phyloP scores from a whole-genome alignment of 768 basidiomycete species.

The Pleurotus pulmonarius region DNA sequence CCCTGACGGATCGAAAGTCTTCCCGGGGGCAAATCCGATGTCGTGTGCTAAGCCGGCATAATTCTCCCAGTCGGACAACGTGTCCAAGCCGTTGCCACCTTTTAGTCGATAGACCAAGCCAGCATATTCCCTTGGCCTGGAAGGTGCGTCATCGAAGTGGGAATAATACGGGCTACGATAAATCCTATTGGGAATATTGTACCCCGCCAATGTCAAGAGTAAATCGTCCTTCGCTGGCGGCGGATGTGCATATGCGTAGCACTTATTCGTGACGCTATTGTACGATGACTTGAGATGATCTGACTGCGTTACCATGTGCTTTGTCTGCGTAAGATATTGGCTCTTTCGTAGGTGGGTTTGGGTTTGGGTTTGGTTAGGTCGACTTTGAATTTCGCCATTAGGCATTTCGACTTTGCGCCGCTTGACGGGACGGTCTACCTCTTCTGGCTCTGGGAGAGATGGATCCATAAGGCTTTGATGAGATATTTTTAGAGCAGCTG shows the following conservation, averaged over 20 bases:
- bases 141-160: slow-evolving; percentile 63
- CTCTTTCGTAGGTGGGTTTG: too few species aligned
- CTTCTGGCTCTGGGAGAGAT: too few species aligned
- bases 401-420: background rate
- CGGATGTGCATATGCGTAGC: slow-evolving; percentile 41
- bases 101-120: slow-evolving; percentile 73
- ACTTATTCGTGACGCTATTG: slow-evolving; percentile 27
- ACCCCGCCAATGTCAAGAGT: slow-evolving; percentile 34
- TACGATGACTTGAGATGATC: too few species aligned
- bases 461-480: too few species aligned
- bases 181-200: slow-evolving; percentile 52
- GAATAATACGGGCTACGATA: slow-evolving; percentile 86
- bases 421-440: background rate
- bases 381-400: background rate
- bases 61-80: slow-evolving; percentile 58
- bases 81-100: slow-evolving; percentile 53
- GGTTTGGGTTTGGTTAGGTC: background rate
- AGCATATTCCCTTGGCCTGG: slow-evolving; percentile 69
- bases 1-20: slow-evolving; percentile 21
- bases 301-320: too few species aligned
- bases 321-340: too few species aligned
- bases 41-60: background rate
- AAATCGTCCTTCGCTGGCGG: slow-evolving; percentile 54
- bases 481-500: too few species aligned
- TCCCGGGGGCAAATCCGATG: background rate